Evolutionary conservation across 106 monocot genomes (phyloP).

Genomic region (Dendrobium nobile): DNA sequence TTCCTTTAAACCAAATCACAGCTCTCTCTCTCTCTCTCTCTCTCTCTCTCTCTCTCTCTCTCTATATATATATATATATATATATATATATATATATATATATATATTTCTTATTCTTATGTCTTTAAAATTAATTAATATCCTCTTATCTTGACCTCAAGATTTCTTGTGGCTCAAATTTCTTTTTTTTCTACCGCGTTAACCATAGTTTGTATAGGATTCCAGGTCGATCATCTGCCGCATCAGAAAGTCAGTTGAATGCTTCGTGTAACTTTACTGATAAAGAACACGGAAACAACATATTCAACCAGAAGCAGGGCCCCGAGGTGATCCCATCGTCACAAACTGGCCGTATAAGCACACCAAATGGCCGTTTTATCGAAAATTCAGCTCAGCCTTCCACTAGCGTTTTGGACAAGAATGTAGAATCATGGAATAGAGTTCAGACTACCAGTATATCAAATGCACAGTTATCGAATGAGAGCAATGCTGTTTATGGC

Average conservation of each 20-base stretch:
- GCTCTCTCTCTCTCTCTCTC: not conserved
- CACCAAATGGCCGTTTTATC: not conserved
- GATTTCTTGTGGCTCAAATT: not conserved
- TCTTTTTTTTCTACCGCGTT: constrained; percentile 1
- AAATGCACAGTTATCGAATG: not conserved
- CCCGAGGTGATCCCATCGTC: not conserved
- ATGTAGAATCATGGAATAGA: not conserved
- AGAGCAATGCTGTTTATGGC: not conserved
- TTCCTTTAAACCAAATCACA: not conserved
- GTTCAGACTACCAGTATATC: not conserved
- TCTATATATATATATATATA: too few species aligned
- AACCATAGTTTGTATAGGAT: constrained; percentile 65
- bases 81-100: too few species aligned
- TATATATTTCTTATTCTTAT: not conserved
- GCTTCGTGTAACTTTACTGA: not conserved
- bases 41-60: too few species aligned
- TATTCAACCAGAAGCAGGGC: not conserved
- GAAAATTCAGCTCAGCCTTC: not conserved
- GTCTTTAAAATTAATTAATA: not conserved
- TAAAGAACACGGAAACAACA: not conserved
- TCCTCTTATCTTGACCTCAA: not conserved
- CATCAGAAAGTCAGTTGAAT: constrained; percentile 13
- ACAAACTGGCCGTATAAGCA: not conserved
- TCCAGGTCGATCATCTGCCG: constrained; percentile 38
- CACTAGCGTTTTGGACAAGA: not conserved